Conservation (phyloP, 176 grass and related monocot species). For the Lolium multiflorum region DNA sequence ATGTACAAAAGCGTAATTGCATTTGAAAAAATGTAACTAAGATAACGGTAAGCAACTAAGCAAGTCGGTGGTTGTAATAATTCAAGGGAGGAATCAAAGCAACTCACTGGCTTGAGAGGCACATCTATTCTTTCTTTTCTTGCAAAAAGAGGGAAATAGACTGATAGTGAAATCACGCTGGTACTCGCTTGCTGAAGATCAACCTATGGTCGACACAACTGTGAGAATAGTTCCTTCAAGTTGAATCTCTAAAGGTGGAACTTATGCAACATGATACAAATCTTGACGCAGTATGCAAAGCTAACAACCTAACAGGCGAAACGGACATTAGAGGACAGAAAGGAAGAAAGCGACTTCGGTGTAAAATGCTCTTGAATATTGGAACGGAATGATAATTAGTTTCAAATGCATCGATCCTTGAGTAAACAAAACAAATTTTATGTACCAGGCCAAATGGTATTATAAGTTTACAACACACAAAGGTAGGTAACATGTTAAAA, state of each 20-base stretch:
- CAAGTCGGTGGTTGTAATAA: not conserved
- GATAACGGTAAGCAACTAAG: not conserved
- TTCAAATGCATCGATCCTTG: no score
- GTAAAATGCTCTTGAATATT: not conserved
- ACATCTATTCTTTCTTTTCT: slow-evolving; percentile 2
- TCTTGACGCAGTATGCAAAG: not conserved
- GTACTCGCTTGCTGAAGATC: not conserved
- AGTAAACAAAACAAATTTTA: no score
- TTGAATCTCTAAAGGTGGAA: not conserved
- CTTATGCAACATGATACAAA: not conserved
- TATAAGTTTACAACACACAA: no score
- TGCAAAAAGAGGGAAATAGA: not conserved
- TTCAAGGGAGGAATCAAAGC: not conserved
- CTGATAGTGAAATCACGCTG: not conserved
- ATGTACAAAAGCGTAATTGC: no score
- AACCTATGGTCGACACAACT: not conserved
- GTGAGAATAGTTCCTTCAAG: slow-evolving; percentile 26
- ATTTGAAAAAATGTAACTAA: not conserved
- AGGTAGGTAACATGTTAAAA: no score
- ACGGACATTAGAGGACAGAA: not conserved
- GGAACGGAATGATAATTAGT: not conserved
- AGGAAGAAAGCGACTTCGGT: not conserved
- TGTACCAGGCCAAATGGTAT: no score
- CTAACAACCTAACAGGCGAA: not conserved
- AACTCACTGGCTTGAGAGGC: not conserved